These are phyloP conservation scores for Chamaecyparis obtusa DNA, from an alignment of 75 land plant species.

Conservation along the genomic window DNA sequence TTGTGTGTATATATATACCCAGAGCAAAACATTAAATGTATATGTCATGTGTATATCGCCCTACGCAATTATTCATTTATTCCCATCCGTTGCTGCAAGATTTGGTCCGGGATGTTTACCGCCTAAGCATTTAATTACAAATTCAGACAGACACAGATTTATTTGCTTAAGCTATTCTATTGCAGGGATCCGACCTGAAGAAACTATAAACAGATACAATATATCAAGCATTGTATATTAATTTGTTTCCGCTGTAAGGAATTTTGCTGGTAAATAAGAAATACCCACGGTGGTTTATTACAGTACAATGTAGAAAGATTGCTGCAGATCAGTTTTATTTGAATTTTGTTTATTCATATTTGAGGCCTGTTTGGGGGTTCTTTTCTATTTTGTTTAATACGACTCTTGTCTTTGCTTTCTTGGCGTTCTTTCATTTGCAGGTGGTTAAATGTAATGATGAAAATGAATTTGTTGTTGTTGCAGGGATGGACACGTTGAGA, in stretches of 20 bases:
- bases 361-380: neutral
- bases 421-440: neutral
- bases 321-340: neutral
- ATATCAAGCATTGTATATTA: neutral
- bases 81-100: neutral
- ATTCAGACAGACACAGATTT: neutral
- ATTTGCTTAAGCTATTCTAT: neutral
- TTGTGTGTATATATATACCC: neutral
- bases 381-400: neutral
- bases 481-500: conserved; percentile 44
- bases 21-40: neutral
- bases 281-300: neutral
- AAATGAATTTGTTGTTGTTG: neutral
- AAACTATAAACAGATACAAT: neutral
- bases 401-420: neutral
- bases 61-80: neutral
- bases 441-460: neutral
- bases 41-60: neutral
- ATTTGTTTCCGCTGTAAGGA: neutral
- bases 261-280: neutral
- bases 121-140: neutral
- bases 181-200: neutral
- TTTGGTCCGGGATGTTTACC: neutral
- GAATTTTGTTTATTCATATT: neutral
- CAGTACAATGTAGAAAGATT: neutral